A percentile compares a stretch with the other conserved stretches of the same genome.
These are phyloP conservation scores for Wallacemonas rigidus DNA, from an alignment of 208 protist species.

Conservation along the genomic window DNA sequence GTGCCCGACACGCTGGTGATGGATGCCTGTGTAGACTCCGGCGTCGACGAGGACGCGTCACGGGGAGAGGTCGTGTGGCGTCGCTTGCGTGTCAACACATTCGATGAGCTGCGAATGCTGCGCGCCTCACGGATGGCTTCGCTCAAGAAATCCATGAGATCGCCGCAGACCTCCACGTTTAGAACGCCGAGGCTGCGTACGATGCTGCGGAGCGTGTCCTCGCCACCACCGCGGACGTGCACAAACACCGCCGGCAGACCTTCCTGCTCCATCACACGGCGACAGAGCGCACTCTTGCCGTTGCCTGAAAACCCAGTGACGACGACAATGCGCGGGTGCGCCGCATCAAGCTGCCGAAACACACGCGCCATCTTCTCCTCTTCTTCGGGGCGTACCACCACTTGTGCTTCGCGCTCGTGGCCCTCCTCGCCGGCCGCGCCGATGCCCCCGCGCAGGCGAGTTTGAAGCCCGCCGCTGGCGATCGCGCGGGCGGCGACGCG, in stretches of 20 bases:
- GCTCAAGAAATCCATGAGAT: conserved; percentile 73
- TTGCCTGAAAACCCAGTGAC: conserved; percentile 63
- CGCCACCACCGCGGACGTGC: conserved; percentile 50
- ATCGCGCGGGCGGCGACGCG: conserved; percentile 39
- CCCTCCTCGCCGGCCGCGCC: background rate
- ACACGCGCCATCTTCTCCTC: conserved; percentile 35
- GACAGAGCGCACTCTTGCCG: conserved; percentile 65
- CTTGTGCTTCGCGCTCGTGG: conserved; percentile 11
- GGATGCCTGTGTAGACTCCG: no score
- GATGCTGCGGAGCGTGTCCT: conserved; percentile 68
- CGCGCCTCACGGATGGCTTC: conserved; percentile 43
- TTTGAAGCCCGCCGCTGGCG: conserved; percentile 3
- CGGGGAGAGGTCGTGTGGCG: background rate
- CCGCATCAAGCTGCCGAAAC: conserved; percentile 31
- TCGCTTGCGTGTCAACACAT: conserved; percentile 7
- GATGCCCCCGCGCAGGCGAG: conserved; percentile 4
- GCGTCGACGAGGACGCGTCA: no score
- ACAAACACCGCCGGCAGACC: conserved; percentile 68
- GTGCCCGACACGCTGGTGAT: background rate
- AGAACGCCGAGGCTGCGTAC: conserved; percentile 69
- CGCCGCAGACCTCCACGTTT: conserved; percentile 84
- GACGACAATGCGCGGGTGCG: conserved; percentile 54
- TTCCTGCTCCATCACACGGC: conserved; percentile 57
- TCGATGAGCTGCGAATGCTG: conserved; percentile 10
- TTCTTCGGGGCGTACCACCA: conserved; percentile 26